These are phyloP conservation scores for Starmerella gropengiesseri DNA, from an alignment of 805 yeast genomes.

Conservation along the genomic window DNA sequence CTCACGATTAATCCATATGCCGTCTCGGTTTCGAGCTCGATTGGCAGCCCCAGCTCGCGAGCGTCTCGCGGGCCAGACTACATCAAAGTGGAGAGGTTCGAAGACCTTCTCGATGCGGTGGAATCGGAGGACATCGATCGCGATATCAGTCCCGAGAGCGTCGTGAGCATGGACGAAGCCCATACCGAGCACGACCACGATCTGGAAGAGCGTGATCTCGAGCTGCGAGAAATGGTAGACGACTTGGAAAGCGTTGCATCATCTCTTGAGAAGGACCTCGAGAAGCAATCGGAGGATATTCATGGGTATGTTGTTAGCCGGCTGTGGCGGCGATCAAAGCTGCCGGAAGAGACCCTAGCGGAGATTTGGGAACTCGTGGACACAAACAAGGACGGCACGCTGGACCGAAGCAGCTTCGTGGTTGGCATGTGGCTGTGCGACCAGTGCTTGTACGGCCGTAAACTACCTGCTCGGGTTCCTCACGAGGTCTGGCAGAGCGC, in stretches of 20 bases:
- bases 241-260: not conserved
- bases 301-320: constrained; percentile 60
- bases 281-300: constrained; percentile 27
- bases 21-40: too few species aligned
- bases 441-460: constrained; percentile 88
- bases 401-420: constrained; percentile 70
- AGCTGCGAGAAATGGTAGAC: not conserved
- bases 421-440: constrained; percentile 99
- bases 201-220: not conserved
- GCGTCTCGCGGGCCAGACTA: too few species aligned
- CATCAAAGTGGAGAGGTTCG: not conserved
- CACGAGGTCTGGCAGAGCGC: constrained; percentile 75
- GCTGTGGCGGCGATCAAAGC: constrained; percentile 68
- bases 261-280: constrained; percentile 29
- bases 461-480: constrained; percentile 61
- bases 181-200: too few species aligned
- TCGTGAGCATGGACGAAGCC: not conserved
- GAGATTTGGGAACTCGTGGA: constrained; percentile 63
- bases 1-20: too few species aligned
- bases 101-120: not conserved
- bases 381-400: constrained; percentile 48
- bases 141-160: constrained; percentile 3
- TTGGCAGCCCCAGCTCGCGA: not conserved
- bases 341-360: constrained; percentile 50
- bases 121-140: not conserved